A percentile compares a stretch with the other conserved stretches of the same genome.
phyloP scores from a whole-genome alignment of 2,329 filamentous ascomycete species.

The Trichoderma aggressivum region DNA sequence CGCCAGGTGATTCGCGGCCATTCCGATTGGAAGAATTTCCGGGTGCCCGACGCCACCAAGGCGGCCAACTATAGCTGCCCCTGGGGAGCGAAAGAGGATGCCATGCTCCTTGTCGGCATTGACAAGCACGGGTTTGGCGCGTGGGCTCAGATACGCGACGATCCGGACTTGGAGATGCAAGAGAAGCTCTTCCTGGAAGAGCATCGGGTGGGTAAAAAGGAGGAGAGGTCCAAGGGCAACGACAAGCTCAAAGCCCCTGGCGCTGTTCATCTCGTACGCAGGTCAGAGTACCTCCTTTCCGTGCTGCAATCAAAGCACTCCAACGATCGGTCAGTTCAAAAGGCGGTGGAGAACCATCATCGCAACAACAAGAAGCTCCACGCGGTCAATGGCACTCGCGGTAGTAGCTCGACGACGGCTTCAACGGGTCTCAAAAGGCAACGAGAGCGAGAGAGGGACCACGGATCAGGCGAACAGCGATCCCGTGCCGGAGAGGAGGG shows the following conservation, averaged over 20 bases:
- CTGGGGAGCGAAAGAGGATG: slow-evolving; percentile 92
- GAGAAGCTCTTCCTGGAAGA: slow-evolving; percentile 97
- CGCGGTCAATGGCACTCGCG: slow-evolving; percentile 57
- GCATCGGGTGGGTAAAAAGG: slow-evolving; percentile 96
- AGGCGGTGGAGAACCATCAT: slow-evolving; percentile 86
- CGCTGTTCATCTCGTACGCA: slow-evolving; percentile 93
- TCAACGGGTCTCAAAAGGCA: slow-evolving; percentile 48
- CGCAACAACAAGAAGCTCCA: slow-evolving; percentile 82
- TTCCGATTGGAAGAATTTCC: slow-evolving; percentile 73
- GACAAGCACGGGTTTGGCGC: slow-evolving; percentile 91
- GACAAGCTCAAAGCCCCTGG: slow-evolving; percentile 86
- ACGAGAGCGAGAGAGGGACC: slow-evolving; percentile 45
- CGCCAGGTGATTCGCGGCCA: slow-evolving; percentile 66
- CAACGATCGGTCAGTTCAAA: slow-evolving; percentile 70
- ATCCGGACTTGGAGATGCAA: slow-evolving; percentile 75
- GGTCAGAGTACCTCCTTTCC: slow-evolving; percentile 92
- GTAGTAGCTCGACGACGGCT: slow-evolving; percentile 68
- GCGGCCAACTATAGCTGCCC: slow-evolving; percentile 84
- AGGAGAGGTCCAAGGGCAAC: slow-evolving; percentile 76
- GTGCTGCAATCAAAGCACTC: slow-evolving; percentile 84
- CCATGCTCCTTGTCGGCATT: slow-evolving; percentile 94
- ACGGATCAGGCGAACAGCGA: slow-evolving; percentile 43
- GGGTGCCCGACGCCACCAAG: slow-evolving; percentile 88
- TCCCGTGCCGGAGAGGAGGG: slow-evolving; percentile 51
- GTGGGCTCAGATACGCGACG: slow-evolving; percentile 92